Conservation (phyloP, 2,329 filamentous ascomycete genomes). For the Fusarium albosuccineum region DNA sequence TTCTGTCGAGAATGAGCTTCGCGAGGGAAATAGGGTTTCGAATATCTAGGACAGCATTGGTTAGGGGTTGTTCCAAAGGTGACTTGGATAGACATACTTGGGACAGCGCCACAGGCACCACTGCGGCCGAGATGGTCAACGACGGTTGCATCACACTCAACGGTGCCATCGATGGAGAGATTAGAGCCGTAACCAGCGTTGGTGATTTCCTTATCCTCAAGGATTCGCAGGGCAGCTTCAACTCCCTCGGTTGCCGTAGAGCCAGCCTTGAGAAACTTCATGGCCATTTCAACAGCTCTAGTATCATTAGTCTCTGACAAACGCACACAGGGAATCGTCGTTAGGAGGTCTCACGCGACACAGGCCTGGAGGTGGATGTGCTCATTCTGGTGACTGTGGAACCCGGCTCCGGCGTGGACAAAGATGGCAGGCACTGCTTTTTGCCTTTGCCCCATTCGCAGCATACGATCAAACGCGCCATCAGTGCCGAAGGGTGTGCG, state of each 20-base stretch:
- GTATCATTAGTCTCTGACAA: conserved; percentile 16
- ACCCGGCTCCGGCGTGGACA: conserved; percentile 95
- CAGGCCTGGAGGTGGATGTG: conserved; percentile 86
- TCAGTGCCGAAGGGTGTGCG: conserved; percentile 60
- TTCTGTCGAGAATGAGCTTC: conserved; percentile 82
- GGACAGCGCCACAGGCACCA: conserved; percentile 91
- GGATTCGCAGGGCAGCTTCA: conserved; percentile 85
- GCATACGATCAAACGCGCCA: conserved; percentile 57
- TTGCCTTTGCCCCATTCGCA: conserved; percentile 51
- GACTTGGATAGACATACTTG: conserved; percentile 72
- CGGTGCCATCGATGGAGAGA: conserved; percentile 86
- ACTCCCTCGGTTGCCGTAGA: conserved; percentile 88
- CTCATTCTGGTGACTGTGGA: conserved; percentile 90
- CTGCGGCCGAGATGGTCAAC: conserved; percentile 93
- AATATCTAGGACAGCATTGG: conserved; percentile 71
- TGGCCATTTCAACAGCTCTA: conserved; percentile 86
- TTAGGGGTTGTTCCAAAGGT: not conserved
- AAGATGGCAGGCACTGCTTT: conserved; percentile 80
- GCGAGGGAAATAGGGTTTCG: conserved; percentile 93
- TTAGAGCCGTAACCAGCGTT: conserved; percentile 98
- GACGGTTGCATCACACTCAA: conserved; percentile 95
- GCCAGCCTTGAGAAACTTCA: conserved; percentile 83
- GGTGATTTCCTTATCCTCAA: conserved; percentile 96
- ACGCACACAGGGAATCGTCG: not conserved
- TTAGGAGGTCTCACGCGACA: conserved; percentile 75